Evolutionary conservation across 345 rosid species (phyloP).

Genomic region (Syzygium aromaticum): DNA sequence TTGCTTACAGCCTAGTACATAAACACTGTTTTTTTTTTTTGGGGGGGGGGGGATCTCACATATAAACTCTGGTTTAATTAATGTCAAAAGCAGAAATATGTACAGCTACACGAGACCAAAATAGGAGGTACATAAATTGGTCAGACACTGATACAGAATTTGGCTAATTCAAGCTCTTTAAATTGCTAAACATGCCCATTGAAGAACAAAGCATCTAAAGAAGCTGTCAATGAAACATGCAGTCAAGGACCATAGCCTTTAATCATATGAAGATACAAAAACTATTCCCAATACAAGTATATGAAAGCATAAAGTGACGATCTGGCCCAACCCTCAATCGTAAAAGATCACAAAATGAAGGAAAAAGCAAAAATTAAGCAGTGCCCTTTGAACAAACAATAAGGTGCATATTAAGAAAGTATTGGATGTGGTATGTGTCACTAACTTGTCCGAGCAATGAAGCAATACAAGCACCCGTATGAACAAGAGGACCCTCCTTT

Average conservation of each 20-base stretch:
- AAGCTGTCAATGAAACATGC: neutral
- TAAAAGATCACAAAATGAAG: neutral
- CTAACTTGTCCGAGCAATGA: constrained; percentile 97
- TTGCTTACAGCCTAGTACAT: neutral
- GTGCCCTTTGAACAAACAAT: neutral
- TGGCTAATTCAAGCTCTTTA: neutral
- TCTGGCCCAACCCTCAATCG: neutral
- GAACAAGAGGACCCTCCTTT: constrained; percentile 96
- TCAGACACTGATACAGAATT: neutral
- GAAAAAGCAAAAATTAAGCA: neutral
- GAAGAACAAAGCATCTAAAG: neutral
- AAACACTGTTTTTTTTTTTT: neutral
- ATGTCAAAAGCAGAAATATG: neutral
- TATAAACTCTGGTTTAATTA: neutral
- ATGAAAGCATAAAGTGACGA: neutral
- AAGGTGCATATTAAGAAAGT: neutral
- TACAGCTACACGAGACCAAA: neutral
- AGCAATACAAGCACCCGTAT: constrained; percentile 96
- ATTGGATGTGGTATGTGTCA: neutral
- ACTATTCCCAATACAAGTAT: neutral
- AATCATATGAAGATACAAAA: neutral
- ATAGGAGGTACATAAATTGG: neutral
- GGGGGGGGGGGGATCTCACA: neutral
- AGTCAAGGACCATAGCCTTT: neutral
- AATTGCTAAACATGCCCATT: neutral